Evolutionary conservation across 2,329 filamentous ascomycete species (phyloP).

Genomic region (Calonectria leucothoes): DNA sequence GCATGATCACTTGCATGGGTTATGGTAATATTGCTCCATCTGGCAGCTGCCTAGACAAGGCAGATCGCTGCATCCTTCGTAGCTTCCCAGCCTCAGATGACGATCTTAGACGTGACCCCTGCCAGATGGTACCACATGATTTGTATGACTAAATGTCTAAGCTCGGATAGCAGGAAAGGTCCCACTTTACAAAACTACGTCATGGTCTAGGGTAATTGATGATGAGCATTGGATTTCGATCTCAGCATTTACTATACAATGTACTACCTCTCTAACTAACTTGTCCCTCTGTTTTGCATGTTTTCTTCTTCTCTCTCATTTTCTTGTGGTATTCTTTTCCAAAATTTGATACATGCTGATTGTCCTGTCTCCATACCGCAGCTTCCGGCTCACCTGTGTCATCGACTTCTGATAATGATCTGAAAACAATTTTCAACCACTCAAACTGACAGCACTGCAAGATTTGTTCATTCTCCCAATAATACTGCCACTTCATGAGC

Average conservation of each 20-base stretch:
- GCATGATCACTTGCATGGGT: background rate
- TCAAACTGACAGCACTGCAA: background rate
- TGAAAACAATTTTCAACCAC: no score
- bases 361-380: no score
- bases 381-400: no score
- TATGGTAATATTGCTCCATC: background rate
- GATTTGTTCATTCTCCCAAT: background rate
- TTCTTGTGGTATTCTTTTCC: no score
- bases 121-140: background rate
- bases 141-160: background rate
- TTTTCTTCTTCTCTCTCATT: no score
- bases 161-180: background rate
- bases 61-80: background rate
- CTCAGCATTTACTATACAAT: no score
- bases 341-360: no score
- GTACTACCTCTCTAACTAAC: no score
- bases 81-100: background rate
- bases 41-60: no score
- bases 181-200: background rate
- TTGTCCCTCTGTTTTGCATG: no score
- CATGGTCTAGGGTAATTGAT: background rate
- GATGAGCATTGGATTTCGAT: no score
- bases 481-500: background rate
- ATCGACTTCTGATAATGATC: no score
- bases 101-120: background rate